phyloP scores from a whole-genome alignment of 352 stramenopile genomes.

The Achlya hypogyna region DNA sequence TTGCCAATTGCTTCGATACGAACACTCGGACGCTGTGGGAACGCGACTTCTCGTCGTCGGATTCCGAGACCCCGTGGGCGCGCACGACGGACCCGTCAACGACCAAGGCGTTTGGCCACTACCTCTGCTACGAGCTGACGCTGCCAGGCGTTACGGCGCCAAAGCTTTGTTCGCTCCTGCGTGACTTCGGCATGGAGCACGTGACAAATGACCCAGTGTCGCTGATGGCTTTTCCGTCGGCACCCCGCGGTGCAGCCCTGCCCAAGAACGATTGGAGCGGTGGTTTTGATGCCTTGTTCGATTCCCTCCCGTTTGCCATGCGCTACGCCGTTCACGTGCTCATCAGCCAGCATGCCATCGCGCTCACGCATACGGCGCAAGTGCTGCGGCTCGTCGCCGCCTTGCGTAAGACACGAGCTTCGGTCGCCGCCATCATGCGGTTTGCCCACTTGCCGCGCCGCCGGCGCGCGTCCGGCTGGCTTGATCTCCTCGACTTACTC shows the following conservation, averaged over 20 bases:
- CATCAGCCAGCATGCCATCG: background rate
- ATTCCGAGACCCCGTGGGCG: background rate
- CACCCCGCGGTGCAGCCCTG: background rate
- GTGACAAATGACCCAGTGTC: background rate
- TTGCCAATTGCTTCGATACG: too few species aligned
- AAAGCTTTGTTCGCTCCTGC: background rate
- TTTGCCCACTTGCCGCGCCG: background rate
- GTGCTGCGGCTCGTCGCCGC: background rate
- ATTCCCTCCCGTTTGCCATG: background rate
- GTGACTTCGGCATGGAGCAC: background rate
- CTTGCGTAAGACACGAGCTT: background rate
- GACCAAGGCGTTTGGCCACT: background rate
- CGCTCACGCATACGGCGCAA: background rate
- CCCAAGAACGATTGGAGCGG: constrained; percentile 2
- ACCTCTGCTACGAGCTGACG: background rate
- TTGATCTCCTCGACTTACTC: background rate
- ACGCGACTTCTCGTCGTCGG: background rate
- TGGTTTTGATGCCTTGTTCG: background rate
- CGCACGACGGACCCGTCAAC: background rate
- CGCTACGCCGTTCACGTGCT: constrained; percentile 13
- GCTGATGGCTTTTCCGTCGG: background rate
- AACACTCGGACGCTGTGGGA: constrained; percentile 10
- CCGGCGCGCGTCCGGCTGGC: background rate
- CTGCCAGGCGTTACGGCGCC: background rate
- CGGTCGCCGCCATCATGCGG: background rate